These are phyloP conservation scores for Hypoxylon lienhwacheense DNA, from an alignment of 495 filamentous ascomycete genomes.

Conservation along the genomic window DNA sequence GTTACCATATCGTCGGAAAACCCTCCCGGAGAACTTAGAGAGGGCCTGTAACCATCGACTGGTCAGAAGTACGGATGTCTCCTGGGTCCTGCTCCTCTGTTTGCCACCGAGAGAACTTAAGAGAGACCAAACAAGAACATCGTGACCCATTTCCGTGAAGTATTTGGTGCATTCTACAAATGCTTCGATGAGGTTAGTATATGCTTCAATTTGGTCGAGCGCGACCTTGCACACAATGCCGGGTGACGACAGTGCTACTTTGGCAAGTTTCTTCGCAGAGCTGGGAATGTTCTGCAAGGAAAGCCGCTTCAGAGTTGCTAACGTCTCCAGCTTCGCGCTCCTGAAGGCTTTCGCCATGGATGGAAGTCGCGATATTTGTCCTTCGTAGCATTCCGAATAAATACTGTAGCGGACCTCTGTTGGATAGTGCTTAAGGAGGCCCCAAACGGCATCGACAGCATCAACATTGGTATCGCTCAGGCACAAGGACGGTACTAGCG, in stretches of 20 bases:
- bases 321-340: slow-evolving; percentile 72
- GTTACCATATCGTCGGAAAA: slow-evolving; percentile 76
- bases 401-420: slow-evolving; percentile 79
- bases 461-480: slow-evolving; percentile 79
- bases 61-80: slow-evolving; percentile 76
- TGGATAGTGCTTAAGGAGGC: slow-evolving; percentile 75
- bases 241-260: slow-evolving; percentile 81
- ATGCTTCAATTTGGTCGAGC: slow-evolving; percentile 83
- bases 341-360: slow-evolving; percentile 80
- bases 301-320: slow-evolving; percentile 78
- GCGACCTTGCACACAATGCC: slow-evolving; percentile 89
- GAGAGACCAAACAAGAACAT: slow-evolving; percentile 88
- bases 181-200: slow-evolving; percentile 88
- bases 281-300: slow-evolving; percentile 79
- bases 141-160: slow-evolving; percentile 88
- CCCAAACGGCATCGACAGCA: slow-evolving; percentile 80
- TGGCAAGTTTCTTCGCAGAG: slow-evolving; percentile 84
- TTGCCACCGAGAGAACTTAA: slow-evolving; percentile 76
- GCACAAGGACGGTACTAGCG: slow-evolving; percentile 82
- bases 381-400: slow-evolving; percentile 89
- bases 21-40: slow-evolving; percentile 80
- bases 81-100: slow-evolving; percentile 75
- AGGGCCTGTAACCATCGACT: slow-evolving; percentile 87
- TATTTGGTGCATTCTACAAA: slow-evolving; percentile 92
- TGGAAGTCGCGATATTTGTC: slow-evolving; percentile 70